phyloP scores from a whole-genome alignment of 2,329 filamentous ascomycete genomes.

The Simplicillium aogashimaense region DNA sequence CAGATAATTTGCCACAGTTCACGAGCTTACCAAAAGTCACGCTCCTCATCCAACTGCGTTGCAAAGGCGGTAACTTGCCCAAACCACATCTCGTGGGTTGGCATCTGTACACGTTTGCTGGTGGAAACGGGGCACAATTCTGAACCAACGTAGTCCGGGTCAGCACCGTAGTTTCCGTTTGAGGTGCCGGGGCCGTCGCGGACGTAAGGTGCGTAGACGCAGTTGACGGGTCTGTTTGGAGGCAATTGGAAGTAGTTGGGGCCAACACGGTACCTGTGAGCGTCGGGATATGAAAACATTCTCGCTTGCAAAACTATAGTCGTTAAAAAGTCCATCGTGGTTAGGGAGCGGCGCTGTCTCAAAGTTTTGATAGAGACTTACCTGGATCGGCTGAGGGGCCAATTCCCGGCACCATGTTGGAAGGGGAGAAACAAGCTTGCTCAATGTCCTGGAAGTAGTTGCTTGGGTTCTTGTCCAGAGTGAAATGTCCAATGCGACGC shows the following conservation, averaged over 20 bases:
- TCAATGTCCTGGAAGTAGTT: conserved; percentile 63
- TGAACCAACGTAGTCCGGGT: conserved; percentile 15
- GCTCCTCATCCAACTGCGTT: conserved; percentile 5
- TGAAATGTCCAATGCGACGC: conserved; percentile 50
- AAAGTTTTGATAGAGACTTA: neutral
- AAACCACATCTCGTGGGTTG: conserved; percentile 12
- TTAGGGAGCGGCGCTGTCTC: neutral
- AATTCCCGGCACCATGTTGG: conserved; percentile 53
- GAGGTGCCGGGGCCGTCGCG: conserved; percentile 14
- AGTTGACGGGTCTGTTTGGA: conserved; percentile 11
- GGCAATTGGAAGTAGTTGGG: conserved; percentile 41
- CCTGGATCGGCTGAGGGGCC: conserved; percentile 49
- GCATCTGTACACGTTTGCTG: conserved; percentile 11
- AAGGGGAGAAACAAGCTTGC: conserved; percentile 56
- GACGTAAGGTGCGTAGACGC: conserved; percentile 14
- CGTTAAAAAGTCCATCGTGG: neutral
- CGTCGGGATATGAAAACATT: conserved; percentile 52
- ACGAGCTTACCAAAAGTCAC: conserved; percentile 13
- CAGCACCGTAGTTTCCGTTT: conserved; percentile 16
- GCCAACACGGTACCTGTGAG: conserved; percentile 51
- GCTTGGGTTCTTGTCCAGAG: conserved; percentile 47
- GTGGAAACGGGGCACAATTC: conserved; percentile 30
- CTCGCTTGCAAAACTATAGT: conserved; percentile 45
- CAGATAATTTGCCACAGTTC: conserved; percentile 14
- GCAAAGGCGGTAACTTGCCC: conserved; percentile 11